phyloP scores from a whole-genome alignment of 495 filamentous ascomycete genomes.

The Neurospora sp. region DNA sequence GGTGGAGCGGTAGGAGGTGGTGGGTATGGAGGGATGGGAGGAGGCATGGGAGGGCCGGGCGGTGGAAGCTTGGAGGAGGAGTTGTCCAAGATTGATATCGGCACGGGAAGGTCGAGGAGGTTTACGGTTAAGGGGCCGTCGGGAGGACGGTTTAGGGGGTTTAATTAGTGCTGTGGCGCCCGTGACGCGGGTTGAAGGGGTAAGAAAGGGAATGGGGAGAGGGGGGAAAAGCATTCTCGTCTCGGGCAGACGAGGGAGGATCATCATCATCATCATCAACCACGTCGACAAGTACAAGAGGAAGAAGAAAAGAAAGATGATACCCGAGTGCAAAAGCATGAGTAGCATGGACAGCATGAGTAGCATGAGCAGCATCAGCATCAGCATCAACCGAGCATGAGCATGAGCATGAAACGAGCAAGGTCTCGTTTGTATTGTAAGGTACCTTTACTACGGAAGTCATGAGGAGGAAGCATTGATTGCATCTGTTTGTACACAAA shows the following conservation, averaged over 20 bases:
- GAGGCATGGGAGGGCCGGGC: slow-evolving; percentile 20
- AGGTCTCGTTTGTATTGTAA: too few relatives aligned
- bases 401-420: neutral
- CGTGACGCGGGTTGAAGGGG: neutral
- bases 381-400: neutral
- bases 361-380: neutral
- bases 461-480: neutral
- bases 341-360: too few relatives aligned
- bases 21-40: slow-evolving; percentile 5
- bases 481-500: neutral
- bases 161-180: neutral
- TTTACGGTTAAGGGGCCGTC: neutral
- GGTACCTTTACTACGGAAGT: too few relatives aligned
- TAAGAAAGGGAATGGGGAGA: neutral
- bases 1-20: neutral
- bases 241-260: neutral
- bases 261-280: neutral
- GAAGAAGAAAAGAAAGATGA: neutral
- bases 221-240: neutral
- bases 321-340: neutral
- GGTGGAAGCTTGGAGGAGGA: slow-evolving; percentile 57
- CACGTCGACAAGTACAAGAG: neutral
- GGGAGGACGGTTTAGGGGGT: neutral
- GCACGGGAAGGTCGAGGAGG: slow-evolving; percentile 35
- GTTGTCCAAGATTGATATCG: slow-evolving; percentile 75